phyloP scores from a whole-genome alignment of 148 eudicot species.

The Rhododendron ovatum region DNA sequence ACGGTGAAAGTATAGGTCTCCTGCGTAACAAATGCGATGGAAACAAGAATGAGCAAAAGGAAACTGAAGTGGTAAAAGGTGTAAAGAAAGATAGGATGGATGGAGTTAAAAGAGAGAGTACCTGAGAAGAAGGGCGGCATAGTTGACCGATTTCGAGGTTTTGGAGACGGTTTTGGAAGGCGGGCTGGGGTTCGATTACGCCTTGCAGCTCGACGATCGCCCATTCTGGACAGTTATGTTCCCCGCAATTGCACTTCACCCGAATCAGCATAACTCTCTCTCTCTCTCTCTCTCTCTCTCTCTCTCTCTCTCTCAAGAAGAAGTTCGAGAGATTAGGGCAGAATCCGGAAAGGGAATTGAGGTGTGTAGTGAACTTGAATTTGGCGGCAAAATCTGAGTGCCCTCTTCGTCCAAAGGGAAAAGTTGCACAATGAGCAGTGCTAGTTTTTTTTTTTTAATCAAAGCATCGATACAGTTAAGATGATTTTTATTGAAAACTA shows the following conservation, averaged over 20 bases:
- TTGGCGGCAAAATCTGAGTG: slow-evolving; percentile 1
- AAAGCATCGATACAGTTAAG: too few relatives aligned
- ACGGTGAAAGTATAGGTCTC: slow-evolving; percentile 76
- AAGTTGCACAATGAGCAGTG: too few relatives aligned
- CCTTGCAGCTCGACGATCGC: slow-evolving; percentile 90
- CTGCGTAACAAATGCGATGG: slow-evolving; percentile 21
- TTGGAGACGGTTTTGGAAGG: slow-evolving; percentile 41
- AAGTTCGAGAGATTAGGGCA: neutral
- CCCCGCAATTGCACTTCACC: slow-evolving; percentile 81
- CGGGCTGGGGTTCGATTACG: slow-evolving; percentile 65
- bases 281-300: neutral
- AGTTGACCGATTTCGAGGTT: slow-evolving; percentile 74
- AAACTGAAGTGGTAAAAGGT: neutral
- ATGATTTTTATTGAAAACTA: too few relatives aligned
- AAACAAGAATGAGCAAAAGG: neutral
- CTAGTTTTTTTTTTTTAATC: too few relatives aligned
- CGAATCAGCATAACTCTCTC: slow-evolving; percentile 38
- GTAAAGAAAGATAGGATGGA: neutral
- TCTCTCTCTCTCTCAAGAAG: neutral
- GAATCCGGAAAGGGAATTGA: neutral
- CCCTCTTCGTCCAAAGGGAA: neutral
- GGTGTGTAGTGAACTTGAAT: neutral
- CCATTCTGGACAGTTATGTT: slow-evolving; percentile 78
- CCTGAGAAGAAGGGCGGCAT: slow-evolving; percentile 87
- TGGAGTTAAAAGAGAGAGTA: slow-evolving; percentile 3